These are phyloP conservation scores for Penicillium hesseltinei DNA, from an alignment of 2,329 filamentous ascomycete species.

Conservation along the genomic window DNA sequence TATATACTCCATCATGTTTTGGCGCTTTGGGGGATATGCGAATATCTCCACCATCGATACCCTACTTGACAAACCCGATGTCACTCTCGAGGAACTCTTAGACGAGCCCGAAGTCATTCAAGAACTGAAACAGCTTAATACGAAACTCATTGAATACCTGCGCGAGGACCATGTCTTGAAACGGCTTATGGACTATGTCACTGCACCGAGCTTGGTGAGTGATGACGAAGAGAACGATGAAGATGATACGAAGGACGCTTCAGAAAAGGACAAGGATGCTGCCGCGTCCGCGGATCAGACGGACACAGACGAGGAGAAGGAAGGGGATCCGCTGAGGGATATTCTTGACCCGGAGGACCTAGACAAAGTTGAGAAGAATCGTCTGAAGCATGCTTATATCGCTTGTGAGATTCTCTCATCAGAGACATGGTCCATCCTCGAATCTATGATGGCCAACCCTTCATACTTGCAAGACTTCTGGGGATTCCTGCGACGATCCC, in stretches of 20 bases:
- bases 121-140: slow-evolving; percentile 97
- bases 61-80: slow-evolving; percentile 92
- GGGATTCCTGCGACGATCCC: slow-evolving; percentile 79
- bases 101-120: slow-evolving; percentile 96
- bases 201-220: slow-evolving; percentile 63
- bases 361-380: slow-evolving; percentile 83
- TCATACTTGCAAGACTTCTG: slow-evolving; percentile 80
- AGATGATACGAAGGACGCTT: slow-evolving; percentile 45
- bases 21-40: slow-evolving; percentile 98
- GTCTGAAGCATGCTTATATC: slow-evolving; percentile 90
- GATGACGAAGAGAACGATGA: slow-evolving; percentile 55
- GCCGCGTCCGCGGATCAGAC: slow-evolving; percentile 19
- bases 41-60: slow-evolving; percentile 95
- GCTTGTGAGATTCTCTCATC: slow-evolving; percentile 91
- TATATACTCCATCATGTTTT: slow-evolving; percentile 79
- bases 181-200: slow-evolving; percentile 85
- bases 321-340: slow-evolving; percentile 34
- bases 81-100: slow-evolving; percentile 90
- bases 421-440: slow-evolving; percentile 95
- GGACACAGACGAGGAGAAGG: slow-evolving; percentile 38
- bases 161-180: slow-evolving; percentile 82
- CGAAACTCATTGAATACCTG: slow-evolving; percentile 93
- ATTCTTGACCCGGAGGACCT: slow-evolving; percentile 42
- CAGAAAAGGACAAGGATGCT: slow-evolving; percentile 28
- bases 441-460: slow-evolving; percentile 83